Evolutionary conservation across 495 filamentous ascomycete genomes (phyloP), one percentile per base, ranked within the genome.

Genomic region (Aspergillus cavernicola): DNA sequence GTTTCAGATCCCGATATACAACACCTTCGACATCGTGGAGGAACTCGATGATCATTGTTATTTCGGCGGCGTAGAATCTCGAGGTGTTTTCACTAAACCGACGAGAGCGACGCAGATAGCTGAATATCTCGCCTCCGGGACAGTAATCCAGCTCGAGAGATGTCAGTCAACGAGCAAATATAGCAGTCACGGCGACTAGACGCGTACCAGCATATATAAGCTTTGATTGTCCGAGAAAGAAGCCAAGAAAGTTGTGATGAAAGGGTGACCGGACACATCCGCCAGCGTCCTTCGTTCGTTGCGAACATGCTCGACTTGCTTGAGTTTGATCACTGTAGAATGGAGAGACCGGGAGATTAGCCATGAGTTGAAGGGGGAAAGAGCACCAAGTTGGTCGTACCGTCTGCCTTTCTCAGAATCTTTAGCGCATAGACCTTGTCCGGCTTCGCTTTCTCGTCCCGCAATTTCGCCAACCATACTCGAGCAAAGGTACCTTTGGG

Each of bases 261-360:
- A 97, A 29, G 93, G 93, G 66, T 97, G 89, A 16, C 90, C 91
- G 41, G 89, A 82, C 26, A 97, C 92, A 50, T 89, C 87, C 54
- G 87, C 83, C 5, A 98, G 84, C 15, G 95, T 87, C 57, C 82
- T 83, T 31, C 93, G 85, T 74, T 98, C 93, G 68, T 96, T 93
- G 58, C 89, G 87, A 52, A 97, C 91, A 76, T 97, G 93, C 72
- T 97, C 93, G 59, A 97, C 86, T 72, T 98, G 93, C 79, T 98
- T 97, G 56, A 97, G 76, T 58, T 89, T 89, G 73, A 98, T 92
- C 52, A 97, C 91, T 89, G 49, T 54, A 43, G 10, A 40, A 13
- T 3, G 31, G 3, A 13, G 31, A 41, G 15, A 6, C 18, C 23
- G 12, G 11, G 2, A 4, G 31, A 47, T 57, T 54, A 55, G 26